A percentile compares a stretch with the other conserved stretches of the same genome.
Conservation (phyloP, 129 eudicot genomes). For the Chrysanthemum lavandulifolium region DNA sequence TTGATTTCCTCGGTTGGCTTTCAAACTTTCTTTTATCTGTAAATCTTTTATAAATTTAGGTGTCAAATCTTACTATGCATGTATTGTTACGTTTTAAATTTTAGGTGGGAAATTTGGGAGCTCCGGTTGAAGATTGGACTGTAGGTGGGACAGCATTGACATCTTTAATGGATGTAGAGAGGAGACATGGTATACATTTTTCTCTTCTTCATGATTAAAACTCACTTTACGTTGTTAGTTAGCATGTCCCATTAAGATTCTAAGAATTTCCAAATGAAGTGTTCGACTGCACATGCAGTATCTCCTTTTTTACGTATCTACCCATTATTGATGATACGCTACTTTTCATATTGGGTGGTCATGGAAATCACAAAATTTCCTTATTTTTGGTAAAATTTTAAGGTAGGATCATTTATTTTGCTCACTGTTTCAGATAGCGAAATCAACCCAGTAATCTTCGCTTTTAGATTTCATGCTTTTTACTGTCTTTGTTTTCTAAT, state of each 20-base stretch:
- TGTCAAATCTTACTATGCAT: not conserved
- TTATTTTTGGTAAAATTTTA: not conserved
- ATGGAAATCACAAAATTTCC: not conserved
- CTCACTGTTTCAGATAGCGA: not conserved
- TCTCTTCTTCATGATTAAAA: not conserved
- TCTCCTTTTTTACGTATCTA: no score
- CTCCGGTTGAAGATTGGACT: slow-evolving; percentile 96
- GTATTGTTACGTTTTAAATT: slow-evolving; percentile 6
- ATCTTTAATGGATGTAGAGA: slow-evolving; percentile 92
- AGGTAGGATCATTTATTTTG: not conserved
- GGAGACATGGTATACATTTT: slow-evolving; percentile 99
- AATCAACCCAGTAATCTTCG: not conserved
- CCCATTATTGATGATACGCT: no score
- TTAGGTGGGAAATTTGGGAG: slow-evolving; percentile 89
- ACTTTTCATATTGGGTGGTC: no score
- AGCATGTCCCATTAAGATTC: not conserved
- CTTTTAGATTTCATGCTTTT: not conserved
- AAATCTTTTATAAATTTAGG: no score
- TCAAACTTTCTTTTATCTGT: not conserved
- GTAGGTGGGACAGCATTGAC: slow-evolving; percentile 97
- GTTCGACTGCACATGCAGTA: not conserved
- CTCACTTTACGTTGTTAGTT: slow-evolving; percentile 3
- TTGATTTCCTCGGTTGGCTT: slow-evolving; percentile 78
- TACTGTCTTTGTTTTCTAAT: not conserved
- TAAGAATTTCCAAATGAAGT: not conserved